A percentile compares a stretch with the other conserved stretches of the same genome.
These are phyloP conservation scores for Aspergillus mulundensis DNA, from an alignment of 495 filamentous ascomycete genomes.

Conservation along the genomic window DNA sequence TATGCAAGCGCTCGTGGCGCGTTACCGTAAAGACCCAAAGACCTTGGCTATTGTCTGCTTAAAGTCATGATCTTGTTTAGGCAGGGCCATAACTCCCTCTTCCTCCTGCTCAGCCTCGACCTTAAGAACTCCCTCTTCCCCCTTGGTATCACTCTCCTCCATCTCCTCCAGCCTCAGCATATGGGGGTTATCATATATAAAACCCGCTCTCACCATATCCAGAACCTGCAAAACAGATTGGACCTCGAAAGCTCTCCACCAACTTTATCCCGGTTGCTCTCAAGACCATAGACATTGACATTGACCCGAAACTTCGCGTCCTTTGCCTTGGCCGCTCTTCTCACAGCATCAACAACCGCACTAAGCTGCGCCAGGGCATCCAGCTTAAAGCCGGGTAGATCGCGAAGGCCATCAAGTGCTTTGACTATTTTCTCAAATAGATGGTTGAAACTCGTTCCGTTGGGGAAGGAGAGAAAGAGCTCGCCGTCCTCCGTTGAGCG, in stretches of 20 bases:
- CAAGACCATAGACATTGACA: slow-evolving; percentile 8
- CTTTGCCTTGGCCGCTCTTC: neutral
- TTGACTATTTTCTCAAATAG: neutral
- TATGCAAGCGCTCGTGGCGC: neutral
- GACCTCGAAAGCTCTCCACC: neutral
- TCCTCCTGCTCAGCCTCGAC: neutral
- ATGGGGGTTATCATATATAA: slow-evolving; percentile 6
- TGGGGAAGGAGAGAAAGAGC: slow-evolving; percentile 2
- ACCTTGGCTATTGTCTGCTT: slow-evolving; percentile 5
- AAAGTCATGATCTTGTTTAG: slow-evolving; percentile 1
- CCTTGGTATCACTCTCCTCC: neutral
- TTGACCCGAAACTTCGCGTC: neutral
- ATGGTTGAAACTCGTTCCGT: neutral
- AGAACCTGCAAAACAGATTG: neutral
- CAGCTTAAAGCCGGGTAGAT: neutral
- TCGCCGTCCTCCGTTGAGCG: neutral
- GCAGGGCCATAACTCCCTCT: neutral
- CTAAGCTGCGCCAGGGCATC: neutral
- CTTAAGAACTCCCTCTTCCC: neutral
- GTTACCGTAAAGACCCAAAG: neutral
- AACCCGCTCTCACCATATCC: neutral
- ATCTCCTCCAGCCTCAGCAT: neutral
- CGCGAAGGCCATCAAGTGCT: neutral
- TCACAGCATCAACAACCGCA: neutral
- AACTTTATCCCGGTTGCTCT: neutral